phyloP scores from a whole-genome alignment of 305 asterid species.

The Petunia hybrid region DNA sequence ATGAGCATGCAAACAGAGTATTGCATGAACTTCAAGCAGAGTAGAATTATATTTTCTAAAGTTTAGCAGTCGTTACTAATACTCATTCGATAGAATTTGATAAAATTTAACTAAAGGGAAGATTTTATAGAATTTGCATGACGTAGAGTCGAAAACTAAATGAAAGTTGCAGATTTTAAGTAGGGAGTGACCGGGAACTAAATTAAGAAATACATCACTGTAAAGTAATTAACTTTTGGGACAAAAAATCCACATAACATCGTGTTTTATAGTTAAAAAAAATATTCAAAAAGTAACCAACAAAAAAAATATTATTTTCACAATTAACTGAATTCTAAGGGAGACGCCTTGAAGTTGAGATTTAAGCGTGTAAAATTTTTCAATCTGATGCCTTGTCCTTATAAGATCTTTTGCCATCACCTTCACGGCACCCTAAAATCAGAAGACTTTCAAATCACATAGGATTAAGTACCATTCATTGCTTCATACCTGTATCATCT shows the following conservation, averaged over 20 bases:
- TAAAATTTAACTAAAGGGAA: background rate
- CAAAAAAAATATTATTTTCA: background rate
- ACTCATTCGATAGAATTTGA: background rate
- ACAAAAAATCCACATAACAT: background rate
- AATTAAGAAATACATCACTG: background rate
- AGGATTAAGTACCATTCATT: background rate
- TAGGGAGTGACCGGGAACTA: background rate
- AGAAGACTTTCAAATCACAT: constrained; percentile 41
- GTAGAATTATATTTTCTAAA: too few species aligned
- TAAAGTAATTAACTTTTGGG: too few species aligned
- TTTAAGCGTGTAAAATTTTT: constrained; percentile 90
- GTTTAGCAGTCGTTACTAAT: background rate
- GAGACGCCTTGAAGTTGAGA: constrained; percentile 98
- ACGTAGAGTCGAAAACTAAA: background rate
- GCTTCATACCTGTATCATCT: too few species aligned
- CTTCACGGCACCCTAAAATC: constrained; percentile 54
- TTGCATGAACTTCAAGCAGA: background rate
- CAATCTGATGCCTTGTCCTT: constrained; percentile 62
- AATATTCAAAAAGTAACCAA: background rate
- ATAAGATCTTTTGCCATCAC: constrained; percentile 63
- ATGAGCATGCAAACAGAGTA: background rate
- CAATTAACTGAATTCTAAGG: constrained; percentile 84
- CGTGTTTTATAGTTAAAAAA: background rate
- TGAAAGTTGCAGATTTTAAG: too few species aligned
- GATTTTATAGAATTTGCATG: background rate